These are phyloP conservation scores for Aspergillus incahuasiensis DNA, from an alignment of 495 filamentous ascomycete species.

Conservation along the genomic window DNA sequence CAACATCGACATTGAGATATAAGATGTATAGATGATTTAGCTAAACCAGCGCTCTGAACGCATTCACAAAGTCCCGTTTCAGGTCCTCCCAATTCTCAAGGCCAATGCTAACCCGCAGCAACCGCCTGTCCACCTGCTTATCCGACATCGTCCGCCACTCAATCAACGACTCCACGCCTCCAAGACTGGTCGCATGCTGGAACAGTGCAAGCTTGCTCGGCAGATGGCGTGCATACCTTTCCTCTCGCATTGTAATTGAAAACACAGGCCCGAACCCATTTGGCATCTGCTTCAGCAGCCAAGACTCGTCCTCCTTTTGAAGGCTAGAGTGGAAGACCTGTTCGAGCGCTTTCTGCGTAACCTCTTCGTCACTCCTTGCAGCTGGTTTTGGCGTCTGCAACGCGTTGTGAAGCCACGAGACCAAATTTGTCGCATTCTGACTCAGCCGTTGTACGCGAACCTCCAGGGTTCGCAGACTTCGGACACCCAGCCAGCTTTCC, in stretches of 20 bases:
- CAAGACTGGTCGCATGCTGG: conserved; percentile 91
- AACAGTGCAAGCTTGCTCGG: conserved; percentile 78
- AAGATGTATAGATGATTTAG: conserved; percentile 6
- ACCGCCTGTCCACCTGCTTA: conserved; percentile 58
- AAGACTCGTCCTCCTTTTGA: conserved; percentile 60
- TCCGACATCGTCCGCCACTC: conserved; percentile 73
- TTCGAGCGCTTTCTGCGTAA: conserved; percentile 49
- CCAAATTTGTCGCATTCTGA: conserved; percentile 60
- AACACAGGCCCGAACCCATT: conserved; percentile 89
- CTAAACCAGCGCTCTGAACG: conserved; percentile 43
- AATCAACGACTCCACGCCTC: conserved; percentile 90
- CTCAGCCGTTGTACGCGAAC: conserved; percentile 73
- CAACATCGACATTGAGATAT: neutral
- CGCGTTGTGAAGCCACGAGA: conserved; percentile 60
- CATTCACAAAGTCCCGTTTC: conserved; percentile 65
- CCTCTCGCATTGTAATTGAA: conserved; percentile 58
- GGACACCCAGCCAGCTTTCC: conserved; percentile 86
- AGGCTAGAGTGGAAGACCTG: conserved; percentile 71
- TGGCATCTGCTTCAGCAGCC: conserved; percentile 88
- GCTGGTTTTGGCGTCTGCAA: conserved; percentile 30
- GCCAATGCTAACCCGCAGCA: conserved; percentile 81
- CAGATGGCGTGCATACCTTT: conserved; percentile 57
- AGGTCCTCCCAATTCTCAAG: conserved; percentile 87
- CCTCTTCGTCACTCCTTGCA: conserved; percentile 32
- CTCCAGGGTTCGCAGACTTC: conserved; percentile 82